Evolutionary conservation across 352 stramenopile genomes (phyloP).

Genomic region (Phytophthora hybrid): DNA sequence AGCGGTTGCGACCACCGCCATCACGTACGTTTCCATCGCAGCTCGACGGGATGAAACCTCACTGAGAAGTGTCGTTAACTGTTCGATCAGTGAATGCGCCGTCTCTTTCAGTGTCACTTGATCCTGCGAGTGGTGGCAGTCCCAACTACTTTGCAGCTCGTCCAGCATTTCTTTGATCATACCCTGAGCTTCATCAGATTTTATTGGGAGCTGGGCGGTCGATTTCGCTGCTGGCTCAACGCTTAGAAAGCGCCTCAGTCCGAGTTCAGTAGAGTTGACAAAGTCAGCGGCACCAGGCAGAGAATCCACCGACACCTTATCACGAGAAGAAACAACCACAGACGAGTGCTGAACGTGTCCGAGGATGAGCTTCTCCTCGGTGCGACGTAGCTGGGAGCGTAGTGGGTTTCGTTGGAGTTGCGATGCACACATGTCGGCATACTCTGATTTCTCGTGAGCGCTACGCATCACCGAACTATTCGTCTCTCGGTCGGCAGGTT

Average conservation of each 20-base stretch:
- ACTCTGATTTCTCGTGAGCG: constrained; percentile 27
- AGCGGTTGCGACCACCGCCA: constrained; percentile 5
- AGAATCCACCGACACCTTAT: no score
- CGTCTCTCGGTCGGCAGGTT: constrained; percentile 15
- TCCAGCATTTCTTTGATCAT: constrained; percentile 43
- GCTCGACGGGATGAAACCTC: constrained; percentile 28
- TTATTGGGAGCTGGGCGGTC: constrained; percentile 9
- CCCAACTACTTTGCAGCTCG: constrained; percentile 55
- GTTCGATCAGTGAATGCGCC: no score
- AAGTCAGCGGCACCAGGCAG: no score
- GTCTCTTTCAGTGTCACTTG: background rate
- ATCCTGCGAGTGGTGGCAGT: constrained; percentile 36
- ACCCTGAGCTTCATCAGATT: constrained; percentile 11
- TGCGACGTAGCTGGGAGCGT: constrained; percentile 23
- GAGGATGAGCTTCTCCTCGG: constrained; percentile 29
- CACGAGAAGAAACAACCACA: no score
- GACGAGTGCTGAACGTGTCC: background rate
- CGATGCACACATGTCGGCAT: constrained; percentile 27
- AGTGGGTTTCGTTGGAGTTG: constrained; percentile 19
- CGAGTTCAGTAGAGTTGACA: no score
- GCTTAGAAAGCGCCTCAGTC: no score
- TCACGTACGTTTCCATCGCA: constrained; percentile 35
- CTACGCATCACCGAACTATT: background rate
- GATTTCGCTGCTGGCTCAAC: no score
- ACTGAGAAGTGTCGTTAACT: constrained; percentile 24